These are phyloP conservation scores for Croton laevigatus DNA, from an alignment of 441 rosid species.

Conservation along the genomic window DNA sequence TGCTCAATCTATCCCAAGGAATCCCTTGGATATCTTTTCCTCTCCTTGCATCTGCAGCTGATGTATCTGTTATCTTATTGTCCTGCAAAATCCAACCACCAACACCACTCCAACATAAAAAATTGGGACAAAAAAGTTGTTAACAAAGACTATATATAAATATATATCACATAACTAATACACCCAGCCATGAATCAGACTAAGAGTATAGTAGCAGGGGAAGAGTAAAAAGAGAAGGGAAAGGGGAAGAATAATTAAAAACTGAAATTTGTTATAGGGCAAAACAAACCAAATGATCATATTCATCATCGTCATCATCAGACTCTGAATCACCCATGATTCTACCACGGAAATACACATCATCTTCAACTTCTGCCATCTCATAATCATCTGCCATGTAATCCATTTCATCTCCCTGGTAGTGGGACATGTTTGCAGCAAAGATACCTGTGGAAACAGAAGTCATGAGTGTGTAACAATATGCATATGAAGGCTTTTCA, in stretches of 20 bases:
- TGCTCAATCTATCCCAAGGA: constrained; percentile 89
- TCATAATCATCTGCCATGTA: constrained; percentile 46
- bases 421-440: constrained; percentile 34
- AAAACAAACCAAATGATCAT: constrained; percentile 43
- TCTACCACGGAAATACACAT: constrained; percentile 43
- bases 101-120: background rate
- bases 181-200: background rate
- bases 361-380: constrained; percentile 53
- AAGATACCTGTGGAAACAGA: constrained; percentile 19
- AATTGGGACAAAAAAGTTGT: constrained; percentile 6
- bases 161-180: background rate
- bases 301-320: constrained; percentile 42
- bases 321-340: constrained; percentile 47
- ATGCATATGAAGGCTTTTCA: background rate
- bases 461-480: background rate
- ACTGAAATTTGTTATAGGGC: background rate
- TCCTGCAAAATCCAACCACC: constrained; percentile 37
- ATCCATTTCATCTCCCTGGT: constrained; percentile 38
- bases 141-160: background rate
- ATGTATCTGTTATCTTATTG: constrained; percentile 52
- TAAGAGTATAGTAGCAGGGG: background rate
- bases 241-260: background rate
- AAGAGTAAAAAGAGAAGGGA: no score
- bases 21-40: constrained; percentile 94
- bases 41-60: constrained; percentile 80